Percentiles rank a stretch among this genome's conserved stretches.
phyloP scores from a whole-genome alignment of 108 stramenopile species.

The Pseudonitzschia multistriata region DNA sequence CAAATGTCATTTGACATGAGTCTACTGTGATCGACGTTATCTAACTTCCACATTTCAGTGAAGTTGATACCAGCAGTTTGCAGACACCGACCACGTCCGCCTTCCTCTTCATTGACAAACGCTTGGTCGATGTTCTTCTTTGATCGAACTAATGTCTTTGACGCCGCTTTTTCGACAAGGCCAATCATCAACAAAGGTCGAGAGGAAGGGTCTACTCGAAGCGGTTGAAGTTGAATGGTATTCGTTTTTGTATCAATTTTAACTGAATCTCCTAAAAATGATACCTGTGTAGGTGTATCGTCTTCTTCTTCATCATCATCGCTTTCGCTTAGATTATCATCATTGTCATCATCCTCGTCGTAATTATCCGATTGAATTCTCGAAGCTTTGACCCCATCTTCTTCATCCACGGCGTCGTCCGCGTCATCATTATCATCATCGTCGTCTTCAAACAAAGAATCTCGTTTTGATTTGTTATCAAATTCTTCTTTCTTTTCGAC shows the following conservation, averaged over 20 bases:
- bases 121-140: conserved; percentile 82
- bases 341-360: conserved; percentile 80
- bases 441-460: conserved; percentile 46
- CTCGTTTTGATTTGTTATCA: conserved; percentile 33
- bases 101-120: conserved; percentile 83
- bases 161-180: conserved; percentile 87
- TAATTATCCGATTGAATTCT: conserved; percentile 43
- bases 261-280: conserved; percentile 6
- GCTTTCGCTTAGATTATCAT: conserved; percentile 50
- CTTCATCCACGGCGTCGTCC: conserved; percentile 44
- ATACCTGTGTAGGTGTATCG: conserved; percentile 26
- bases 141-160: conserved; percentile 70
- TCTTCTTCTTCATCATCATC: conserved; percentile 64
- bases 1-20: conserved; percentile 94
- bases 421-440: conserved; percentile 72
- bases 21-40: conserved; percentile 81
- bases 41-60: conserved; percentile 87
- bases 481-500: conserved; percentile 27
- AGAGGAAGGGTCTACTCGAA: conserved; percentile 74
- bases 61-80: conserved; percentile 97
- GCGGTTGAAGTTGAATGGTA: conserved; percentile 54
- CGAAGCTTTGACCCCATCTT: conserved; percentile 39
- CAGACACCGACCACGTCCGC: conserved; percentile 77
- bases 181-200: conserved; percentile 98
- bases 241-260: conserved; percentile 49